Conservation (phyloP, 176 grass and related monocot species). For the Rhynchospora breviuscula region DNA sequence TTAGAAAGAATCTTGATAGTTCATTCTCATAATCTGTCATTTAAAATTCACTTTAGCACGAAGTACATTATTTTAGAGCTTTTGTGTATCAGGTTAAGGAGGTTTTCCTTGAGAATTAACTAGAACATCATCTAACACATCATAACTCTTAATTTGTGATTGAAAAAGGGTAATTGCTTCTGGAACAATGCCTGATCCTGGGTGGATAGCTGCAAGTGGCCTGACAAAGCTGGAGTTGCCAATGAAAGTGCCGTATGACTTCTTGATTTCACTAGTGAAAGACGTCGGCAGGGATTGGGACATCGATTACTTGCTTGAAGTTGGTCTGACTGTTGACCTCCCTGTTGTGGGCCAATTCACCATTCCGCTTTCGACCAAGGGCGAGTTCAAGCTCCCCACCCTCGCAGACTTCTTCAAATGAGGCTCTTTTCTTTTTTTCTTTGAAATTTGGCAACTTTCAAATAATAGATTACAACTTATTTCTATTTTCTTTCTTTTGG, state of each 20-base stretch:
- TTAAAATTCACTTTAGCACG: not conserved
- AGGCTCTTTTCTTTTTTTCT: not conserved
- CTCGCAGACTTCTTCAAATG: conserved; percentile 49
- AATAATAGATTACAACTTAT: not conserved
- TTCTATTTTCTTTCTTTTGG: not conserved
- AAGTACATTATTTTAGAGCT: not conserved
- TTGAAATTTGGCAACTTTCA: not conserved
- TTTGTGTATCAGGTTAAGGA: not conserved
- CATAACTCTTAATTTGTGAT: not conserved
- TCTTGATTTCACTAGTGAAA: conserved; percentile 46
- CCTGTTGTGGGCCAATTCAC: conserved; percentile 71
- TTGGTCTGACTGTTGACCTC: conserved; percentile 61
- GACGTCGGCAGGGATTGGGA: conserved; percentile 76
- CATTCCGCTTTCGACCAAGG: conserved; percentile 53
- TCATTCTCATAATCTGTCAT: not conserved
- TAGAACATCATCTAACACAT: not conserved
- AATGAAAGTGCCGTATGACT: conserved; percentile 72
- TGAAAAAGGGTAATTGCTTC: conserved; percentile 36
- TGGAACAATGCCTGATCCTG: conserved; percentile 67
- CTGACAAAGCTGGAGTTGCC: conserved; percentile 65
- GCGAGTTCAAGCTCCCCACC: conserved; percentile 84
- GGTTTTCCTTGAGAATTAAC: not conserved
- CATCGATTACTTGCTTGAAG: conserved; percentile 60
- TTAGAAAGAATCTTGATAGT: not conserved
- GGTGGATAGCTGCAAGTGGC: conserved; percentile 57